phyloP scores from a whole-genome alignment of 441 rosid genomes.

The Daphne laureola region DNA sequence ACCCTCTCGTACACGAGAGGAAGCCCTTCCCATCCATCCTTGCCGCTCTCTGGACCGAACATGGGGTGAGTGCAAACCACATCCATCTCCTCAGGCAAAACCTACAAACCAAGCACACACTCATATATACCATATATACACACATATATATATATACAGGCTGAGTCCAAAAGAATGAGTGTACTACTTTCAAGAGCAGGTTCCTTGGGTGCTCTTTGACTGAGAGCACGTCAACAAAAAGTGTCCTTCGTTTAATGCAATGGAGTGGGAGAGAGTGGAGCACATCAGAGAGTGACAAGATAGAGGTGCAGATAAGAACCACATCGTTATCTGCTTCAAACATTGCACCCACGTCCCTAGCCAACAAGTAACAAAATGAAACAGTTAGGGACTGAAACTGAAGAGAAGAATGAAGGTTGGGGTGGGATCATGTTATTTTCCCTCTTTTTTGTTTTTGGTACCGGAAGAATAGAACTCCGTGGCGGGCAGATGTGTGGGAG shows the following conservation, averaged over 20 bases:
- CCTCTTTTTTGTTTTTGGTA: constrained; percentile 3
- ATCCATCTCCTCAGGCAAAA: constrained; percentile 41
- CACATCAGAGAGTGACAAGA: constrained; percentile 33
- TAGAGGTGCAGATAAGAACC: constrained; percentile 43
- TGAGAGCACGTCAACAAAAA: constrained; percentile 54
- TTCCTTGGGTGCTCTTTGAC: constrained; percentile 52
- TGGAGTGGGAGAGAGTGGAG: constrained; percentile 33
- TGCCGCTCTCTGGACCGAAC: constrained; percentile 68
- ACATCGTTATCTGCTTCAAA: constrained; percentile 41
- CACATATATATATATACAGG: too few species aligned
- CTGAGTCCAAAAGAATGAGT: too few species aligned
- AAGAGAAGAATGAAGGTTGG: background rate
- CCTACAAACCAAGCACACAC: constrained; percentile 19
- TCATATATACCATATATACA: too few species aligned
- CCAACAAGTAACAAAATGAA: background rate
- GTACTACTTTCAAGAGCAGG: constrained; percentile 34
- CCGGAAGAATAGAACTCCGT: constrained; percentile 41
- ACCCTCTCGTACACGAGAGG: constrained; percentile 42
- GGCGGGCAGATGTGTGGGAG: constrained; percentile 23
- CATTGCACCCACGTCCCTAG: constrained; percentile 27
- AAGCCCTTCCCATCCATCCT: constrained; percentile 39
- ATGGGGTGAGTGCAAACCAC: constrained; percentile 59
- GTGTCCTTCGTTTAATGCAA: constrained; percentile 22
- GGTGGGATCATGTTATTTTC: too few species aligned
- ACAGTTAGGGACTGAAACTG: background rate